phyloP scores from a whole-genome alignment of 2,329 filamentous ascomycete species.

The Ophiostoma quercus region DNA sequence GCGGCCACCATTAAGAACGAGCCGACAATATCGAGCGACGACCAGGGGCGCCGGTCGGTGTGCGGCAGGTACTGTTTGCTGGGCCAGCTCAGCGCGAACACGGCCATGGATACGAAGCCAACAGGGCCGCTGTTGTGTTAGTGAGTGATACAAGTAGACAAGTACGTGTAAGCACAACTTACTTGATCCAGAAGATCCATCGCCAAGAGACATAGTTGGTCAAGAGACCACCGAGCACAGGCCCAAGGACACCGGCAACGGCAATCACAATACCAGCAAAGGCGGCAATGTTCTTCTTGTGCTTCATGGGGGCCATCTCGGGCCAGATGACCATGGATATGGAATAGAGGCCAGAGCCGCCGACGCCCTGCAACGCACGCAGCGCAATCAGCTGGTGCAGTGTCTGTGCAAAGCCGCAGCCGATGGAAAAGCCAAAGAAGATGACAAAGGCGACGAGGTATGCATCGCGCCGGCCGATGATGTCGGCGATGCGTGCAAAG shows the following conservation, averaged over 20 bases:
- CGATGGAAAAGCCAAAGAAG: conserved; percentile 54
- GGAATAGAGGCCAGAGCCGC: conserved; percentile 51
- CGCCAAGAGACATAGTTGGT: conserved; percentile 48
- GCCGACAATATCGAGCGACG: conserved; percentile 49
- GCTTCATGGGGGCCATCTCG: conserved; percentile 42
- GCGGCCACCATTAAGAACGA: conserved; percentile 50
- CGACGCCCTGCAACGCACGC: conserved; percentile 48
- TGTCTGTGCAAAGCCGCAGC: conserved; percentile 45
- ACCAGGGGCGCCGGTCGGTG: conserved; percentile 41
- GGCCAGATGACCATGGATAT: conserved; percentile 52
- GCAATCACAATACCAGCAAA: conserved; percentile 48
- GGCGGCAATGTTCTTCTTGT: conserved; percentile 42
- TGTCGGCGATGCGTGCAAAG: conserved; percentile 50
- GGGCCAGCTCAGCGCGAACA: conserved; percentile 51
- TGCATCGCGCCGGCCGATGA: conserved; percentile 49
- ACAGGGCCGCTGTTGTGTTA: conserved; percentile 44
- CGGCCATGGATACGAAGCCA: conserved; percentile 41
- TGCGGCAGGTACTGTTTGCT: conserved; percentile 37
- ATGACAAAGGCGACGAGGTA: conserved; percentile 48
- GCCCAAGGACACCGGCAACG: conserved; percentile 46
- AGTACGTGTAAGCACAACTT: conserved; percentile 27
- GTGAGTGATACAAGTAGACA: background rate
- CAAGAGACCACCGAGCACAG: conserved; percentile 47
- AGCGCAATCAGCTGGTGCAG: conserved; percentile 46
- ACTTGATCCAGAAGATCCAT: conserved; percentile 59